Evolutionary conservation across 495 filamentous ascomycete genomes (phyloP), one percentile per base, ranked within the genome.

Genomic region (Aspergillus indologenus): DNA sequence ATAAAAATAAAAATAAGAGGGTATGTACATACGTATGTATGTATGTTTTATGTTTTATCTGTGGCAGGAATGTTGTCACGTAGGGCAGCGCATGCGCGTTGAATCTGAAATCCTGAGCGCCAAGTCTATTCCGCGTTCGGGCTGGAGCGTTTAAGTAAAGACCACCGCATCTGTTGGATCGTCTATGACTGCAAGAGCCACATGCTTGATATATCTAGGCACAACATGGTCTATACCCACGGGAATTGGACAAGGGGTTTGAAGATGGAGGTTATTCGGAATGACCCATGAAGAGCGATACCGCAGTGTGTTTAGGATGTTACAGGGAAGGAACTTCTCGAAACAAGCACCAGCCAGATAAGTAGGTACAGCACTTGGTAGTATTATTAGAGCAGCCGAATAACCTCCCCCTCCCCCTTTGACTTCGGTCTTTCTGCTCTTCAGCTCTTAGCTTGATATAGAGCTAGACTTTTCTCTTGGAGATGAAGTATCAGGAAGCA

Each of bases 61-160:
- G 63, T 60, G 63, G 63, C 59, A 65, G 62, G 65, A 65, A 68
- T 65, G 60, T 65, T 65, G 62, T 62, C 57, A 59, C 60, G 65
- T 65, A 64, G 65, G 60, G 65, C 65, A 65, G 62, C 62, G 62
- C 61, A 57, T 68, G 60, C 60, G 55, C 60, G 60, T 59, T 63
- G 58, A 53, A 63, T 63, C 59, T 58, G 53, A 57, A 48, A 54
- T 53, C 47, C 53, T 18, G 48, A 63, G 58, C 61, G 62, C 62
- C 65, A 65, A 68, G 62, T 54, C 57, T 53, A 45, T 15, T 50
- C 24, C 26, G 49, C 5, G 34, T 15, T 40, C 34, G 34, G 34
- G 34, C 12, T 40, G 34, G 34, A 11, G 12, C 34, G 34, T n/a
- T n/a, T n/a, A n/a, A n/a, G 12, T 40, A 49, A 49, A 22, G 18